phyloP scores from a whole-genome alignment of 192 early-diverging fungal species.

The Allomyces arbusculus region DNA sequence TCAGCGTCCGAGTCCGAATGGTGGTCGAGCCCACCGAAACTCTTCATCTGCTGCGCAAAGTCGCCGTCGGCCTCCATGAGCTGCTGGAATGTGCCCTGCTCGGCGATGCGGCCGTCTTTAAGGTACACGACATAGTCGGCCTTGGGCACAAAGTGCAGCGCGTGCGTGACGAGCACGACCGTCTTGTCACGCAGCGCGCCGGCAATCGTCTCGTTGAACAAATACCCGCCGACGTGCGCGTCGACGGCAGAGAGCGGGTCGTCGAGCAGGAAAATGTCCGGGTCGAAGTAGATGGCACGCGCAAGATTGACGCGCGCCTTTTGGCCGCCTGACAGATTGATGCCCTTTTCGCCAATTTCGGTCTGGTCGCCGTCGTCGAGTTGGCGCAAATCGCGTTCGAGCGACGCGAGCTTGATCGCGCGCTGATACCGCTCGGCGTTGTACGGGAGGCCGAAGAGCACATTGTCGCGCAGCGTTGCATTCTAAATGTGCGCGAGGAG shows the following conservation, averaged over 20 bases:
- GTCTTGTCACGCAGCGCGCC: conserved; percentile 5
- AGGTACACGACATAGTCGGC: conserved; percentile 50
- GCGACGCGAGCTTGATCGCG: conserved; percentile 43
- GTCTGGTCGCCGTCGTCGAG: conserved; percentile 48
- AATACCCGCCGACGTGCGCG: conserved; percentile 34
- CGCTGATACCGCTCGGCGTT: conserved; percentile 37
- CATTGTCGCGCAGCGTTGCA: conserved; percentile 42
- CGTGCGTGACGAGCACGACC: conserved; percentile 25
- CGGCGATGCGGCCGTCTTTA: conserved; percentile 42
- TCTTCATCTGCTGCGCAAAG: conserved; percentile 8
- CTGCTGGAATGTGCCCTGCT: conserved; percentile 41
- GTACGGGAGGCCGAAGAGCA: conserved; percentile 45
- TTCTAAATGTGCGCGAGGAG: conserved; percentile 25
- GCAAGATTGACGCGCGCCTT: conserved; percentile 45
- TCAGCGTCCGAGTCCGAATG: no score
- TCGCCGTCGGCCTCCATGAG: conserved; percentile 42
- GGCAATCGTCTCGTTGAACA: conserved; percentile 16
- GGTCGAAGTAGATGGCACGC: conserved; percentile 48
- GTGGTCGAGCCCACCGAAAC: no score
- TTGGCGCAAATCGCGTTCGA: conserved; percentile 44
- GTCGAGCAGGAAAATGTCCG: conserved; percentile 62
- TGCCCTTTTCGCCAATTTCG: conserved; percentile 68
- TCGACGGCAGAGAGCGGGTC: conserved; percentile 80
- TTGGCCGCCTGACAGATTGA: conserved; percentile 83
- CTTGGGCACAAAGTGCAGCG: conserved; percentile 52